Evolutionary conservation across 2,329 filamentous ascomycete genomes (phyloP).

Genomic region (Xenoacremonium recifei): DNA sequence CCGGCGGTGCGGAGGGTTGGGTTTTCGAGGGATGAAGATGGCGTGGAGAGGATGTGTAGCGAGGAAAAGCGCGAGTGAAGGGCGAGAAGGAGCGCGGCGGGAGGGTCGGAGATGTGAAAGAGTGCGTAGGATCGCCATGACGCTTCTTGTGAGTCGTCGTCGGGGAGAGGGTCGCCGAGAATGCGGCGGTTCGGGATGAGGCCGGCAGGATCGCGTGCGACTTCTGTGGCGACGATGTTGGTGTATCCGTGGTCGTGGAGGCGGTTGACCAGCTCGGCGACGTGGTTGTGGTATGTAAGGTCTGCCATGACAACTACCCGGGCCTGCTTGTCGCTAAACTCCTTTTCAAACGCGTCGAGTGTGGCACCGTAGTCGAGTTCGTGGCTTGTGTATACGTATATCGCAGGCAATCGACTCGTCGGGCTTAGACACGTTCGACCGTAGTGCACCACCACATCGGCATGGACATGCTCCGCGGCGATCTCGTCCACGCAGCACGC

Average conservation of each 20-base stretch:
- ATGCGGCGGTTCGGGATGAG: conserved; percentile 81
- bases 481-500: conserved; percentile 97
- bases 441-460: conserved; percentile 92
- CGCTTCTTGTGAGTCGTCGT: conserved; percentile 25
- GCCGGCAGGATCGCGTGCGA: conserved; percentile 77
- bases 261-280: conserved; percentile 54
- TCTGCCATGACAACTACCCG: conserved; percentile 85
- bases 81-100: conserved; percentile 79
- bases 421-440: conserved; percentile 90
- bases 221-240: conserved; percentile 65
- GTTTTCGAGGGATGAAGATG: conserved; percentile 47
- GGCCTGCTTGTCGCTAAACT: conserved; percentile 62
- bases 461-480: conserved; percentile 88
- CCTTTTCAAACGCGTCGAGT: conserved; percentile 59
- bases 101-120: conserved; percentile 82
- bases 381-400: conserved; percentile 85
- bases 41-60: conserved; percentile 74
- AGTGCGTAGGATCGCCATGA: conserved; percentile 70
- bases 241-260: conserved; percentile 67
- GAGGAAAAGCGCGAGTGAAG: conserved; percentile 78
- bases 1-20: conserved; percentile 45
- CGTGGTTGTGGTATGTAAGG: conserved; percentile 78
- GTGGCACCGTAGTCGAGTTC: conserved; percentile 62
- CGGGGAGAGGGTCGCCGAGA: conserved; percentile 36
- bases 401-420: conserved; percentile 79